These are phyloP conservation scores for Rugonectria rugulosa DNA, from an alignment of 2,329 filamentous ascomycete species.

Conservation along the genomic window DNA sequence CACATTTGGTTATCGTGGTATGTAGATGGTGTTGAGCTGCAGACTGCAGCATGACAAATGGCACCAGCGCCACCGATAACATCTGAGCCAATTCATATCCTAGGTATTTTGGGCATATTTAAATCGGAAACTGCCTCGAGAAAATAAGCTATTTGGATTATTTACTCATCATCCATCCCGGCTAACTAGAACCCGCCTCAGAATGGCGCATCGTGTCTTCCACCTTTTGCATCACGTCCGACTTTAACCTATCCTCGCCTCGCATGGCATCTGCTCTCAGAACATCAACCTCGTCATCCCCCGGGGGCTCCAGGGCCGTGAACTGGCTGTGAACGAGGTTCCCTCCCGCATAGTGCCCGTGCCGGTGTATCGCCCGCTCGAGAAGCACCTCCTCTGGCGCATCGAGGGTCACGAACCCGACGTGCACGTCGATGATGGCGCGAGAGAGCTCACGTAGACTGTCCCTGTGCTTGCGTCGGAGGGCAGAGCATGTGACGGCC, in stretches of 20 bases:
- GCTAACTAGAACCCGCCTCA: background rate
- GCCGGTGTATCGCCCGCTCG: background rate
- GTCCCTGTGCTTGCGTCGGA: background rate
- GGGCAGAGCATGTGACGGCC: background rate
- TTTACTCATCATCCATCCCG: too few species aligned
- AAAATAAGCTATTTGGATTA: too few species aligned
- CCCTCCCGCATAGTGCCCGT: background rate
- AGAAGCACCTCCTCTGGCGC: background rate
- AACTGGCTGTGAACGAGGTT: conserved; percentile 4
- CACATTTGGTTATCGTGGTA: too few species aligned
- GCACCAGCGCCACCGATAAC: too few species aligned
- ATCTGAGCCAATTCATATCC: too few species aligned
- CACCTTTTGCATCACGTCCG: background rate
- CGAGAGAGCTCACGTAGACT: background rate
- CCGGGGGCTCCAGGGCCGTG: background rate
- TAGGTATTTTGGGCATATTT: too few species aligned
- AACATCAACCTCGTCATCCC: background rate
- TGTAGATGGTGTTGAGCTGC: too few species aligned
- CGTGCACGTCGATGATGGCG: background rate
- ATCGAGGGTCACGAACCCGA: background rate
- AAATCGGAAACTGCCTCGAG: too few species aligned
- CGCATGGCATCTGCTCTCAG: background rate
- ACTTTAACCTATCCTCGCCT: background rate
- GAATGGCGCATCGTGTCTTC: background rate
- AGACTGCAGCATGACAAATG: too few species aligned